Base-by-base conservation (phyloP, 2,329 filamentous ascomycete species). In the Rhynchosporium graminicola region DNA sequence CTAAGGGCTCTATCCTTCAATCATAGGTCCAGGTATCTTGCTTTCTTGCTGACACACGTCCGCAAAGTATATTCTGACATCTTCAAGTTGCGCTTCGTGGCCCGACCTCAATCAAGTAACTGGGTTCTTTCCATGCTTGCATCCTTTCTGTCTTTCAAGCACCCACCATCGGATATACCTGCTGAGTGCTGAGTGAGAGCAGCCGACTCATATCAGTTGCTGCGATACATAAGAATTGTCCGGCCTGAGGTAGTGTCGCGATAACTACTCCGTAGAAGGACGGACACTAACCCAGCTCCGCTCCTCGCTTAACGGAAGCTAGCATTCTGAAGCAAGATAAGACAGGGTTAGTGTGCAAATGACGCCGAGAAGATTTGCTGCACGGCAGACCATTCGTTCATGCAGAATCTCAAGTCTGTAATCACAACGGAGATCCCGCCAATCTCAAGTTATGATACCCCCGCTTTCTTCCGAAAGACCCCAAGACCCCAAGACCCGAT, bases 171-270 rank as follows among this genome's bases (percentile, higher is more conserved):
- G 31, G 43, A 20, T 47, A 38, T 20, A 47, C 40, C 38, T 55
- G 46, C 57, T 54, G 26, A 20, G 20, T 55, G 57, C 47, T 59
- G 57, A 52, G 47, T 59, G 57, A 59, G 57, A 59, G 42, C 9
- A 52, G 29, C 43, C 36, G 47, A 36, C 15, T 28, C 36, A n/a
- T 42, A 47, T 31, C 48, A 52, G 29, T n/a, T 33, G 13, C 12
- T 48, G 38, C 33, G 2, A 12, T 50, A n/a, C 8, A 26, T 2
- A 29, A 33, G 38, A 48, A 20, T 31, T 36, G 1, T 31, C 38
- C 10, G 9, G 15, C 46, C 36, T 38, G 20, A 31, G 28, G 31
- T 38, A 38, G 31, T 51, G 47, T 7, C 33, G 15, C 33, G 15
- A 15, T 52, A 12, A 20, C 48, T 31, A 31, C 31, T 9, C 12